Conservation (phyloP, 257 asterid species). For the Perilla frutescens region DNA sequence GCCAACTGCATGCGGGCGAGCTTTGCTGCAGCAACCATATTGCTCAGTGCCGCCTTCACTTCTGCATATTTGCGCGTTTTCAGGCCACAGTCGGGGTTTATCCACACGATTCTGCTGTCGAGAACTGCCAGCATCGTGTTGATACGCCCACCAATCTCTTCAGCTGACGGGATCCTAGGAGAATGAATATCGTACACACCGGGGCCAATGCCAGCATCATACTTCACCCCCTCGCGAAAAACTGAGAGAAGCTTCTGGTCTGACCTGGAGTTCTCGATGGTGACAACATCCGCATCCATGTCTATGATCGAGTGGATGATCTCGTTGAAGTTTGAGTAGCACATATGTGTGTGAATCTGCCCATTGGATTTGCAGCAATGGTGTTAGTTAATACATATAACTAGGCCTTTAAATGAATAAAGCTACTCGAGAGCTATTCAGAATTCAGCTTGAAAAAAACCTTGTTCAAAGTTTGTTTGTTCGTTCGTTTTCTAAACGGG, state of each 20-base stretch:
- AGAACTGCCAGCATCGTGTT: constrained; percentile 78
- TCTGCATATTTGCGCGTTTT: constrained; percentile 78
- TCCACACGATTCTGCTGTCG: constrained; percentile 72
- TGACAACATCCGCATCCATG: constrained; percentile 92
- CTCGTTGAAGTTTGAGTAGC: constrained; percentile 86
- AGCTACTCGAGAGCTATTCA: too few species aligned
- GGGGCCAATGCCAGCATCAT: constrained; percentile 85
- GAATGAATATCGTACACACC: constrained; percentile 91
- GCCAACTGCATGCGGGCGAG: constrained; percentile 60
- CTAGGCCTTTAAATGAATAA: too few species aligned
- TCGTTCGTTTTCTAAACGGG: too few species aligned
- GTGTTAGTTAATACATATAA: not conserved
- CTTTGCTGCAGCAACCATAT: constrained; percentile 87
- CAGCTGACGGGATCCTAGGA: constrained; percentile 77
- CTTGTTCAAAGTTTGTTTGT: too few species aligned
- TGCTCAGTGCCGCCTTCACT: constrained; percentile 66
- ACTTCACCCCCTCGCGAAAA: constrained; percentile 79
- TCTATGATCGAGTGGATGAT: constrained; percentile 74
- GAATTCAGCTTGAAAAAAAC: too few species aligned
- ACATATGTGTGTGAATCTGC: constrained; percentile 95
- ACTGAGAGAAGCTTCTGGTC: constrained; percentile 87
- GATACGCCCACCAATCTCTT: constrained; percentile 68
- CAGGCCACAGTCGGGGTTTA: constrained; percentile 87
- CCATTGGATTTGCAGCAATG: not conserved
- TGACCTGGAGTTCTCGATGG: constrained; percentile 89